Base-by-base conservation (phyloP, 164 flowering plant genomes). In the Saururus chinensis region DNA sequence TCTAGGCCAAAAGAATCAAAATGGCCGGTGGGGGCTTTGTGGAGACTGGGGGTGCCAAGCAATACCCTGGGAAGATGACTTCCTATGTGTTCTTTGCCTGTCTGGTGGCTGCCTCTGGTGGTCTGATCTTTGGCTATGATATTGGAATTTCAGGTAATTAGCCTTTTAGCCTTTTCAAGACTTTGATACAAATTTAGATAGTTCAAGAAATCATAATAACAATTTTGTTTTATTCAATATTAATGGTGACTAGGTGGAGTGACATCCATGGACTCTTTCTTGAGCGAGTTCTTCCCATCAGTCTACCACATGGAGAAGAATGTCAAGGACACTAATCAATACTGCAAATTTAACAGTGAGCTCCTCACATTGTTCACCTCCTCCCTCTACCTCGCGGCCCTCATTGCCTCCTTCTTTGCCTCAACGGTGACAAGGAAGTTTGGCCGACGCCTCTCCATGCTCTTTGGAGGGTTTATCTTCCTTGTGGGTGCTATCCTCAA, bases 71-170 rank as follows among this genome's bases (percentile, higher is more conserved):
- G 24, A 57, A 52, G 63, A 35, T 71, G 57, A 75, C 78, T 1
- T 11, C 51, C 40, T 71, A 63, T 51, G 78, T 75, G 42, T 2
- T 71, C 9, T 17, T 66, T 14, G 53, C 71, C 19, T 75, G 78
- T 53, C 7, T 71, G 41, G 78, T 75, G 22, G 78, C 75, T 21
- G 75, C 75, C 63, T 62, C 65, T 8, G 78, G 78, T 4, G 78
- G 78, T 30, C 66, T 75, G 11, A 75, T 75, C 60, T 75, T 75
- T 49, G 78, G 78, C 24, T 75, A 75, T 53, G 78, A 75, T 22
- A 59, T 75, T 12, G 75, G 75, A 19, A 66, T 75, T 26, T 75
- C 75, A 62, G 73, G 74, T 66, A 53, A 56, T 24, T 30, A 30
- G 37, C 37, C 37, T 30, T 30, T 30, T 2, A 2, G n/a, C n/a